Evolutionary conservation across 2,329 filamentous ascomycete species (phyloP).

Genomic region (Sporothrix phasma): DNA sequence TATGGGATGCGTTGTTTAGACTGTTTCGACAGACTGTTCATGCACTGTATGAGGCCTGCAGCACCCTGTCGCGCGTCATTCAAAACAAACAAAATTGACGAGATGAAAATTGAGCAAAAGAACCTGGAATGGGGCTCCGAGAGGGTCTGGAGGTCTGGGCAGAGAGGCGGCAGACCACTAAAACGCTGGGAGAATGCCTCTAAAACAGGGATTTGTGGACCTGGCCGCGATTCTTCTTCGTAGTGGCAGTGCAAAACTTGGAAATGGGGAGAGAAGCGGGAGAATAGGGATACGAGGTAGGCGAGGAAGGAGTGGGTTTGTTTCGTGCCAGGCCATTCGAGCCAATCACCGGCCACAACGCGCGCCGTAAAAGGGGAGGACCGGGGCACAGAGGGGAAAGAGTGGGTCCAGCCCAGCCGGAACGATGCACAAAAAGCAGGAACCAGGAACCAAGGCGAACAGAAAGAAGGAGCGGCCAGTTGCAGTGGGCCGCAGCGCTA

Average conservation of each 20-base stretch:
- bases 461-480: background rate
- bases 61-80: background rate
- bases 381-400: background rate
- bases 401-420: background rate
- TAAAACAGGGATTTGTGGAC: background rate
- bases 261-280: background rate
- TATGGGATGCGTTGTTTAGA: background rate
- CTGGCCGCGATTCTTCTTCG: background rate
- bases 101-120: too few relatives aligned
- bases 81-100: background rate
- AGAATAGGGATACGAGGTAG: background rate
- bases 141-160: too few relatives aligned
- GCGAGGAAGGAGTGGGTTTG: background rate
- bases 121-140: too few relatives aligned
- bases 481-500: background rate
- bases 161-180: background rate
- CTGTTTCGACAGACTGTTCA: background rate
- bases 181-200: background rate
- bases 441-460: background rate
- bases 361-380: background rate
- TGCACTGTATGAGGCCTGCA: background rate
- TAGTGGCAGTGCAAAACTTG: slow-evolving; percentile 4
- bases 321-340: background rate
- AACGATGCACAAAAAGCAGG: background rate
- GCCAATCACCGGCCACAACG: background rate